Evolutionary conservation across 208 protist species (phyloP), one percentile per base, ranked within the genome.

Genomic region (Leishmania major): DNA sequence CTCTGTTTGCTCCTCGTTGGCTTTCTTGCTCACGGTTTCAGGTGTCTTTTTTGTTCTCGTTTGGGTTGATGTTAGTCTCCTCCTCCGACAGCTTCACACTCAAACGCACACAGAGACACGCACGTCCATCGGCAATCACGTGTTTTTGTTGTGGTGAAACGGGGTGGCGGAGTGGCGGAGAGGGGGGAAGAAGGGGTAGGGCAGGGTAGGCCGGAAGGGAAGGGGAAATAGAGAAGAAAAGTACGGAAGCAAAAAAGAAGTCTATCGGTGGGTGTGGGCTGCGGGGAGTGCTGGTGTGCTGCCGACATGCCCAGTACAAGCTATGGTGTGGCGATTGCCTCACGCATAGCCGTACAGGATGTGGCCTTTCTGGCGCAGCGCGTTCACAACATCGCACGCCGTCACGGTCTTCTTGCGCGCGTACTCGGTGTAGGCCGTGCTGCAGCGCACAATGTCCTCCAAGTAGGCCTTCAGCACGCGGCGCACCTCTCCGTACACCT

Each of bases 341-440:
- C 87, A 90, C 84, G 91, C 94, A 85, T 96, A 98, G 84, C 95
- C 94, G 85, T 98, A 98, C 40, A 98, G 85, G 69, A 95, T 97
- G 83, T 94, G 86, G 79, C 95, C 95, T 80, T 90, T 91, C 86
- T 95, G 93, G 90, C 96, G 96, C 47, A 98, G 90, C 55, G 95
- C 93, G 79, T 96, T 95, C 80, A 97, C 93, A 57, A 98, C 92
- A 81, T 97, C 95, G 31, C 86, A 83, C 43, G 94, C 90, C 73
- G 93, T 97, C 60, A 97, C 92, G 49, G 94, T 98, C 84, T 95
- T 95, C 81, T 94, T 85, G 78, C 90, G 85, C 47, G 89, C 87
- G 86, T 97, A 95, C 84, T 96, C 92, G 66, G 93, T 96, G 90
- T 97, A 97, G 45, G 92, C 88, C 35, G 94, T 88, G 66, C 93